Evolutionary conservation across 1,284 basidiomycete genomes (phyloP).

Genomic region (Earliella scabrosa): DNA sequence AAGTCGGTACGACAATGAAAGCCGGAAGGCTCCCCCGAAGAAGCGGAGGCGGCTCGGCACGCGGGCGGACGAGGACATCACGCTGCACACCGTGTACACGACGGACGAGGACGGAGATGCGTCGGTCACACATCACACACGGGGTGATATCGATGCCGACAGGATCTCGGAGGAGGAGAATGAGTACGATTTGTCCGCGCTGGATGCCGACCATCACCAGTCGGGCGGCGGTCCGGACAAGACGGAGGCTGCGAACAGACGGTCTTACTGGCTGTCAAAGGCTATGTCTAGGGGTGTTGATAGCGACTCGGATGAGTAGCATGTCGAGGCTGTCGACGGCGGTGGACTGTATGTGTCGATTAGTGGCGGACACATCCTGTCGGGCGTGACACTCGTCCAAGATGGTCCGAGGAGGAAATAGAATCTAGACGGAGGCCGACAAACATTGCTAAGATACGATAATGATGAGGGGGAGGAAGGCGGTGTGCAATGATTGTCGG

Average conservation of each 20-base stretch:
- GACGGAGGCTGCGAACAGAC: slow-evolving; percentile 28
- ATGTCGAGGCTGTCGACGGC: not conserved
- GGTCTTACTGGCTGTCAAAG: slow-evolving; percentile 55
- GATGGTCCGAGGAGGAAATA: not conserved
- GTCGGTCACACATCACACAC: slow-evolving; percentile 19
- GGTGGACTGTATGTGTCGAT: not conserved
- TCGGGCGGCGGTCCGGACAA: slow-evolving; percentile 20
- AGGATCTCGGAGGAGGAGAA: slow-evolving; percentile 36
- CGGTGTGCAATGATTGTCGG: slow-evolving; percentile 23
- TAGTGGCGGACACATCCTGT: slow-evolving; percentile 9
- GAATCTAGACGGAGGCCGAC: too few relatives aligned
- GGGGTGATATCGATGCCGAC: slow-evolving; percentile 30
- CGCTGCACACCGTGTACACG: slow-evolving; percentile 48
- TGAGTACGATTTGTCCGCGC: slow-evolving; percentile 34
- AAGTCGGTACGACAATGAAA: slow-evolving; percentile 57
- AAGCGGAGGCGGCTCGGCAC: slow-evolving; percentile 47
- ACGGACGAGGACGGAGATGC: slow-evolving; percentile 47
- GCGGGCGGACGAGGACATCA: slow-evolving; percentile 39
- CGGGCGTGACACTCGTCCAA: not conserved
- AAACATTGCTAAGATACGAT: slow-evolving; percentile 3
- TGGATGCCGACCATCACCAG: slow-evolving; percentile 16
- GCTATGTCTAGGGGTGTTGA: slow-evolving; percentile 22
- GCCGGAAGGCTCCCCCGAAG: slow-evolving; percentile 42
- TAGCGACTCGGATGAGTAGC: slow-evolving; percentile 18
- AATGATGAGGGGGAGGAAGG: slow-evolving; percentile 9